These are phyloP conservation scores for Candida labiduridarum DNA, from an alignment of 1,139 yeast genomes.

Conservation along the genomic window DNA sequence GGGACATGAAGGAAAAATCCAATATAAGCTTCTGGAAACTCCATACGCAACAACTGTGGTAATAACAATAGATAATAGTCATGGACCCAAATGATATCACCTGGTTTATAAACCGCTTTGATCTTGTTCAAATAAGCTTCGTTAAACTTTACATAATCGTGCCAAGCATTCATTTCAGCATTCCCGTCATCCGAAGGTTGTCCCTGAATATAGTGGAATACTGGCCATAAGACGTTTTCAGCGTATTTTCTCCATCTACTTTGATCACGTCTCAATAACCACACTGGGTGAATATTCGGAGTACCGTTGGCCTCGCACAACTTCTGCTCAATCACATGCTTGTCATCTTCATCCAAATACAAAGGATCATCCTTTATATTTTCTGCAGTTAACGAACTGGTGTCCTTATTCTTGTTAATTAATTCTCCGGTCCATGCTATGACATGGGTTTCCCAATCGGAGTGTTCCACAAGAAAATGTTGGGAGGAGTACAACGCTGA, in stretches of 20 bases:
- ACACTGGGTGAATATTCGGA: constrained; percentile 74
- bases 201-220: constrained; percentile 87
- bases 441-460: constrained; percentile 84
- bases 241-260: constrained; percentile 87
- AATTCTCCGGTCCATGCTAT: constrained; percentile 98
- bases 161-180: constrained; percentile 82
- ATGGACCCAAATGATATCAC: constrained; percentile 94
- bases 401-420: constrained; percentile 34
- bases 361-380: constrained; percentile 57
- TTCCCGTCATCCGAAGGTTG: constrained; percentile 58
- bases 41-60: constrained; percentile 86
- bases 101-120: constrained; percentile 72
- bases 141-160: constrained; percentile 85
- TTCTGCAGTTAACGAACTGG: constrained; percentile 19
- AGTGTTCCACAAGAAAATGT: constrained; percentile 60
- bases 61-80: constrained; percentile 84
- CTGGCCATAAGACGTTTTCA: constrained; percentile 91
- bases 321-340: constrained; percentile 45
- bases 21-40: constrained; percentile 75
- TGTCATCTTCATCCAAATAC: constrained; percentile 60
- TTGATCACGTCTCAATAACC: constrained; percentile 76
- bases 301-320: constrained; percentile 47
- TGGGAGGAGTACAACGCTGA: constrained; percentile 83
- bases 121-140: constrained; percentile 87
- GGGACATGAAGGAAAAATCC: constrained; percentile 88